Evolutionary conservation across 768 basidiomycete genomes (phyloP), one percentile per base, ranked within the genome.

Genomic region (Porpolomopsis calyptriformis): DNA sequence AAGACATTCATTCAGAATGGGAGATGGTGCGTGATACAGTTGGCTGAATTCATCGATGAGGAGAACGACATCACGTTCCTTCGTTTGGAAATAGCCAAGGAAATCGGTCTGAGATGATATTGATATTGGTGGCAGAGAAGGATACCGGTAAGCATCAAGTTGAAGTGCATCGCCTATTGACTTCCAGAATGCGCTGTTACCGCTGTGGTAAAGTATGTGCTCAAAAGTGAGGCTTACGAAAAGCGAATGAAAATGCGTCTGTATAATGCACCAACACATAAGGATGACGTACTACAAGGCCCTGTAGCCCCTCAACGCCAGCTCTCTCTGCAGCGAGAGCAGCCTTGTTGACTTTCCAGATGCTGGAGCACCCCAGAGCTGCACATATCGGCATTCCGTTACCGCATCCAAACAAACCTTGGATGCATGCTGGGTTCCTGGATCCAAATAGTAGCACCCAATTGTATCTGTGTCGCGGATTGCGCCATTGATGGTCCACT

Each of bases 11-110:
- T 49, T 27, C 22, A 29, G 42, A 41, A 52, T 29, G 37, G 22
- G 11, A n/a, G 14, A 18, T 1, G 42, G 8, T 36, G 49, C 49
- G 22, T 10, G 8, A 43, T 26, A 38, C 40, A 52, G 26, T 26
- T 23, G 18, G 47, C 49, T 52, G 37, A 52, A 36, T 45, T 52
- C 51, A 49, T 52, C 48, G 14, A 52, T 9, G 34, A 52, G 48
- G 44, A 52, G 49, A 44, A 52, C 51, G 40, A 52, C 23, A 12
- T 45, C 20, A 24, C 25, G 18, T 24, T 22, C 36, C 10, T 33
- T 39, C 42, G 18, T 35, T 38, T 26, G 16, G 37, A 48, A 51
- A 44, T 34, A 35, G 23, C 18, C 25, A 20, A 43, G 41, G 35
- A 51, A 37, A 47, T 38, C 50, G 16, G 22, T 16, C 26, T 20